Percentiles rank a stretch among this genome's conserved stretches.
These are phyloP conservation scores for Euclidium syriacum DNA, from an alignment of 345 rosid genomes.

Conservation along the genomic window DNA sequence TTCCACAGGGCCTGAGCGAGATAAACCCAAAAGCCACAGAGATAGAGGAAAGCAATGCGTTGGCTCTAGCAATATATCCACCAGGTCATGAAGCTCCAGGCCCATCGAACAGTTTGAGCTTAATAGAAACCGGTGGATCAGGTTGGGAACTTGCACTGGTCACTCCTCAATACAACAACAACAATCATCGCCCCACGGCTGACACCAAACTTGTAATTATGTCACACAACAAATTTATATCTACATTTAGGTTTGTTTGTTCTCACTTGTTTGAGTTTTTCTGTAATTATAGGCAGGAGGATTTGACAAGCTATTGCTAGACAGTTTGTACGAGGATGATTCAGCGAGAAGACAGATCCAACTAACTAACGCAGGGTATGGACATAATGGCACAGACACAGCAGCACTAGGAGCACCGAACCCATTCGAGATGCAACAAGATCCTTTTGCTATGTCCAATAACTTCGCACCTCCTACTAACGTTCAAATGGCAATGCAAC, in stretches of 20 bases:
- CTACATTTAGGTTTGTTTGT: background rate
- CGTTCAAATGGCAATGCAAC: slow-evolving; percentile 76
- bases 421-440: slow-evolving; percentile 62
- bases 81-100: slow-evolving; percentile 43
- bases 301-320: slow-evolving; percentile 76
- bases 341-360: slow-evolving; percentile 72
- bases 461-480: slow-evolving; percentile 61
- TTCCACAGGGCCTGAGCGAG: slow-evolving; percentile 59
- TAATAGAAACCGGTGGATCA: slow-evolving; percentile 45
- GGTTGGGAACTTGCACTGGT: slow-evolving; percentile 97
- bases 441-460: slow-evolving; percentile 68
- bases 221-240: background rate
- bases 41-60: slow-evolving; percentile 77
- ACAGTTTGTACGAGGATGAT: slow-evolving; percentile 93
- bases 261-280: background rate
- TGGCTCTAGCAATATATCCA: slow-evolving; percentile 91
- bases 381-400: slow-evolving; percentile 35
- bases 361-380: slow-evolving; percentile 75
- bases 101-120: slow-evolving; percentile 47
- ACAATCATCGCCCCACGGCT: slow-evolving; percentile 31
- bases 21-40: slow-evolving; percentile 67
- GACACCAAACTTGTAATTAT: slow-evolving; percentile 66
- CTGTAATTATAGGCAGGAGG: slow-evolving; percentile 71
- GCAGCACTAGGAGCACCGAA: slow-evolving; percentile 36
- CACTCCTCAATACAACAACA: slow-evolving; percentile 76